Evolutionary conservation across 495 filamentous ascomycete species (phyloP), one percentile per base, ranked within the genome.

Genomic region (Jackrogersella multiformis): DNA sequence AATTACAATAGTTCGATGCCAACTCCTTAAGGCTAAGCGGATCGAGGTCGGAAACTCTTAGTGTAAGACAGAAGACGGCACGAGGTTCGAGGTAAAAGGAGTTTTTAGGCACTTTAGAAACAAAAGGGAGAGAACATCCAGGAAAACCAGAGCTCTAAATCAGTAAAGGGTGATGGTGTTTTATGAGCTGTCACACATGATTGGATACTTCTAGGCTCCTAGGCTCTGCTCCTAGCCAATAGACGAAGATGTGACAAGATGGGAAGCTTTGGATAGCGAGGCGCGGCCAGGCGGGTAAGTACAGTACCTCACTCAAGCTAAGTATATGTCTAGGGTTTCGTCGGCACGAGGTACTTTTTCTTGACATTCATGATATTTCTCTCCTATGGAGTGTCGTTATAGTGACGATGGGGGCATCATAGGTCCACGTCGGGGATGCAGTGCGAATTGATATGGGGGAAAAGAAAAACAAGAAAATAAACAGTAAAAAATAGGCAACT

Each of bases 371-470:
- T 66, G 57, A 75, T 76, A 68, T 75, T 66, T 54, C 42, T 44
- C 42, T 57, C 67, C 73, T 70, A 67, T 62, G 66, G 68, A 72
- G 70, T 73, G 71, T 70, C 68, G 71, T 68, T 68, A 71, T 69
- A 63, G 66, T 56, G 66, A 62, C 51, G 60, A 71, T 66, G 73
- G 75, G 72, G 73, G 75, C 68, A 74, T 72, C 59, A 75, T 76
- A 77, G 70, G 76, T 69, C 70, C 71, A 74, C 73, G 65, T 76
- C 73, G 76, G 75, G 67, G 76, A 72, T 74, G 78, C 76, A 75
- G 74, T 73, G 71, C 73, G 58, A 61, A 64, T 64, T 67, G 24
- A 58, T 64, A 69, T 69, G 61, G 64, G 68, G 68, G 63, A 46
- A 54, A 68, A 54, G 64, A 53, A 56, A 73, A 66, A 53, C 66